A percentile compares a stretch with the other conserved stretches of the same genome.
phyloP scores from a whole-genome alignment of 2,329 filamentous ascomycete species.

The Fusarium multiceps region DNA sequence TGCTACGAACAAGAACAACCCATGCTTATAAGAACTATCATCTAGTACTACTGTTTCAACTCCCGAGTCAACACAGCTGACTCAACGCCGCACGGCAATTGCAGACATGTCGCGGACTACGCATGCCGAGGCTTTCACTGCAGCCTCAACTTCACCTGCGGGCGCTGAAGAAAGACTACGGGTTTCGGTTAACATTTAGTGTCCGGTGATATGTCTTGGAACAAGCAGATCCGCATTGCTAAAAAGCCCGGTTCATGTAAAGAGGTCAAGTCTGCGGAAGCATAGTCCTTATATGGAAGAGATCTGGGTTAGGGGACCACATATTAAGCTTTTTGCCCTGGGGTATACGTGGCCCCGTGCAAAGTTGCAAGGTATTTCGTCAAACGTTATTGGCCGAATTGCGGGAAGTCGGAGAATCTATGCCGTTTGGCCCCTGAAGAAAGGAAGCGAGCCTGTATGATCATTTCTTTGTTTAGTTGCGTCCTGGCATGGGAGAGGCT shows the following conservation, averaged over 20 bases:
- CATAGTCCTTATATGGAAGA: neutral
- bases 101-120: fast-evolving
- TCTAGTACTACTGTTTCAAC: neutral
- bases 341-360: neutral
- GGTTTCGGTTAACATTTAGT: neutral
- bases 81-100: neutral
- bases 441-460: neutral
- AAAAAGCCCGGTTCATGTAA: neutral
- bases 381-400: neutral
- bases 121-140: neutral
- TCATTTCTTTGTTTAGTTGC: neutral
- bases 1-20: neutral
- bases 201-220: neutral
- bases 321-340: neutral
- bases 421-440: neutral
- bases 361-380: neutral
- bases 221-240: neutral
- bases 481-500: neutral
- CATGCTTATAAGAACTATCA: neutral
- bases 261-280: neutral
- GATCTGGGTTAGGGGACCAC: neutral
- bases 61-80: neutral
- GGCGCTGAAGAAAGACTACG: neutral
- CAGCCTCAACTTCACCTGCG: neutral
- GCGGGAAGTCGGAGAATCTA: neutral